Base-by-base conservation (phyloP, 345 rosid genomes). In the Geranium rotundifolium region DNA sequence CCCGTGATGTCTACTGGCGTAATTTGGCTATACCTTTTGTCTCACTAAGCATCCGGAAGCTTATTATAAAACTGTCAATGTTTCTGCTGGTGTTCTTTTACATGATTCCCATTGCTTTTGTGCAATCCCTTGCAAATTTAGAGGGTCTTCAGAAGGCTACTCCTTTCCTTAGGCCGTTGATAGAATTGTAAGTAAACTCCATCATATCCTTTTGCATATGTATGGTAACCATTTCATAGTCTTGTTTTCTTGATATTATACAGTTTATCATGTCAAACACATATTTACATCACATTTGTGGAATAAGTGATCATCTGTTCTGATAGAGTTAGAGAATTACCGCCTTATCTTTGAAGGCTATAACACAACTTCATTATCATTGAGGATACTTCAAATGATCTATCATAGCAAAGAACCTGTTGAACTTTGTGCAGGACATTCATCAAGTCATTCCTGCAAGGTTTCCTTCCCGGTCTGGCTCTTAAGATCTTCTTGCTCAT, bases 101-200 rank as follows among this genome's bases (percentile, higher is more conserved):
- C 83, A 90, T 93, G 99, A 90, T 93, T 72, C 99, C 99, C 52
- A 90, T 93, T 15, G 97, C 99, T 62, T 93, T 93, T 17, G 99
- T 93, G 73, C 99, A 93, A 71, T 86, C 99, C 59, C 97, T 93
- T 76, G 99, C 99, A 66, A 93, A 90, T 72, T 73, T 93, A 70
- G 88, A 93, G 71, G 99, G 99, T 70, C 91, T 93, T 23, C 96
- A 88, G 67, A 80, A 71, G 70, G 99, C 86, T 69, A 97, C 99
- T 71, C 99, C 97, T 59, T 90, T 93, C 89, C 88, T 93, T 64
- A 82, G 90, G 68, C 95, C 99, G 12, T 86, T 88, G 52, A 90
- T 78, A 49, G 91, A 88, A 74, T 65, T 90, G 99, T 93, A 81
- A 88, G 99, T 82, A 49, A 14, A n/a, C 27, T 56, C 0, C 13